Conservation (phyloP, 805 yeast genomes). For the Yarrowia yakushimensis region DNA sequence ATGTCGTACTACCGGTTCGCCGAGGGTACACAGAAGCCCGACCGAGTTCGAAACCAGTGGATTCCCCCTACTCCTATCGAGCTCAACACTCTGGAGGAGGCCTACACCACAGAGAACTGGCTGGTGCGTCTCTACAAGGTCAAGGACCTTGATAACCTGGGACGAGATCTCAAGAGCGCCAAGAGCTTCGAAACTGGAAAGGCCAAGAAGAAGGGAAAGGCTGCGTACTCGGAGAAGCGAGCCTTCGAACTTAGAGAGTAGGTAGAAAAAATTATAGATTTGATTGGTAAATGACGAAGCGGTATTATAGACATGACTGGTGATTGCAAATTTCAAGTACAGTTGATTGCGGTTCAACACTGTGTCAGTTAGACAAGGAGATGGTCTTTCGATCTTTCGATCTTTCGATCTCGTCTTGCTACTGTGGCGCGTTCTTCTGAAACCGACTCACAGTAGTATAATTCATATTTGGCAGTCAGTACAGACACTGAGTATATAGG, state of each 20-base stretch:
- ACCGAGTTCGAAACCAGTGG: conserved; percentile 84
- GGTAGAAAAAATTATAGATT: conserved; percentile 21
- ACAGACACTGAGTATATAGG: too few species aligned
- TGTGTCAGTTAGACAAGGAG: too few species aligned
- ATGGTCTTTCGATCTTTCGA: too few species aligned
- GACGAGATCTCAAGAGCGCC: conserved; percentile 52
- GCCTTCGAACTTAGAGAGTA: conserved; percentile 22
- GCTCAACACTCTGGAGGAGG: conserved; percentile 84
- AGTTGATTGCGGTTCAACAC: too few species aligned
- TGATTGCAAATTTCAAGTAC: neutral
- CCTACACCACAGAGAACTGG: conserved; percentile 94
- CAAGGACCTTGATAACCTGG: conserved; percentile 81
- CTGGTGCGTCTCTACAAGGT: conserved; percentile 90
- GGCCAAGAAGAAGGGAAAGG: conserved; percentile 28
- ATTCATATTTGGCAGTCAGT: too few species aligned
- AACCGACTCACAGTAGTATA: too few species aligned
- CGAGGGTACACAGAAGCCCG: conserved; percentile 61
- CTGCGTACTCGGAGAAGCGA: conserved; percentile 25
- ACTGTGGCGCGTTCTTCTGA: too few species aligned
- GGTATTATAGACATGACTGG: neutral
- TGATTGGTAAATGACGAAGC: neutral
- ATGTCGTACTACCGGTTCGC: conserved; percentile 85
- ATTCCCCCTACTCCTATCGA: conserved; percentile 54
- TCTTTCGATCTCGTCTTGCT: too few species aligned
- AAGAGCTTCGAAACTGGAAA: conserved; percentile 26